These are phyloP conservation scores for Corymbia citriodora DNA, from an alignment of 441 rosid genomes.

Conservation along the genomic window DNA sequence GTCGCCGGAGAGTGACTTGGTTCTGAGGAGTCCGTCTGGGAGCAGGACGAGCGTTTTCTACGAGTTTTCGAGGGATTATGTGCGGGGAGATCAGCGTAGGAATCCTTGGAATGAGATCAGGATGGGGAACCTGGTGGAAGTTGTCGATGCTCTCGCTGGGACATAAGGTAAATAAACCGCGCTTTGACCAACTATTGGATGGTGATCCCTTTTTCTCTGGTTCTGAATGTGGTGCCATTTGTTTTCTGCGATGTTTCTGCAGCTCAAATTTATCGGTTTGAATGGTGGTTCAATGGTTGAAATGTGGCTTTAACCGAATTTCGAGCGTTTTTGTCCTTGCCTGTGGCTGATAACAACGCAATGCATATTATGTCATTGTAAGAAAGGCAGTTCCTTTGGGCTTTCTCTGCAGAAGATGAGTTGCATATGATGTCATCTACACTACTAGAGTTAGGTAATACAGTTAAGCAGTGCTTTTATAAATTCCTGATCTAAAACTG, in stretches of 20 bases:
- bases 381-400: neutral
- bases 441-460: neutral
- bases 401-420: neutral
- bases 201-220: neutral
- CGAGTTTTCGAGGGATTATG: neutral
- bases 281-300: too few species aligned
- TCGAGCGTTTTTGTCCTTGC: too few species aligned
- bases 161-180: neutral
- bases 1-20: neutral
- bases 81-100: neutral
- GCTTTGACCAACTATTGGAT: neutral
- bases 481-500: neutral
- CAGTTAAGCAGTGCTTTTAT: neutral
- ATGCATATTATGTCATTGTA: neutral
- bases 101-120: conserved; percentile 11
- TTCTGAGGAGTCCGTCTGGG: neutral
- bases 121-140: conserved; percentile 2
- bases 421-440: neutral
- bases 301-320: too few species aligned
- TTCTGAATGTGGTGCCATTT: neutral
- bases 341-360: too few species aligned
- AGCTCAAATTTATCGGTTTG: neutral
- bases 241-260: neutral
- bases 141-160: conserved; percentile 1
- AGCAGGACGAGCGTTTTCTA: conserved; percentile 6